A percentile compares a stretch with the other conserved stretches of the same genome.
phyloP scores from a whole-genome alignment of 139 green algal species.

The Yamagishiella unicocca region DNA sequence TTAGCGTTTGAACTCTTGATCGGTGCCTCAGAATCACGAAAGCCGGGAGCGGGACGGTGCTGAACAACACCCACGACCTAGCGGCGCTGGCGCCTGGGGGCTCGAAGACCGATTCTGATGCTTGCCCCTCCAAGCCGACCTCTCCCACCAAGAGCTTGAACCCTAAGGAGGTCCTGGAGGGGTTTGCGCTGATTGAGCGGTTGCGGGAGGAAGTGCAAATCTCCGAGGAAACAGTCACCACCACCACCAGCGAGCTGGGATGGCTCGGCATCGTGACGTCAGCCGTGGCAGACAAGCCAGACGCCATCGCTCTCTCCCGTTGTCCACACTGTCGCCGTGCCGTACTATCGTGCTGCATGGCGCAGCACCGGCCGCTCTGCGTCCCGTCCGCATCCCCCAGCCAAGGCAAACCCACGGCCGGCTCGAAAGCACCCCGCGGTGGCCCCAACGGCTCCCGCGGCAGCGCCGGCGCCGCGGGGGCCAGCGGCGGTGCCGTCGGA shows the following conservation, averaged over 20 bases:
- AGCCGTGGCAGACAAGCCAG: not conserved
- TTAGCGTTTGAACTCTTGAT: not conserved
- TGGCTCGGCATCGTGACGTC: slow-evolving; percentile 30
- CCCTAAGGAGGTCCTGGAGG: not conserved
- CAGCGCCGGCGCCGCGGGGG: not conserved
- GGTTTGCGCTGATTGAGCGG: not conserved
- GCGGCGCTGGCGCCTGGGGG: not conserved
- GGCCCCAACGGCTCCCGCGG: not conserved
- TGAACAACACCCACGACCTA: slow-evolving; percentile 9
- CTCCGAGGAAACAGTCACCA: slow-evolving; percentile 1
- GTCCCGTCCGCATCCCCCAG: not conserved
- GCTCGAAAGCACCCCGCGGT: not conserved
- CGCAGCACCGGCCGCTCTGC: not conserved
- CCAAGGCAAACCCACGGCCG: not conserved
- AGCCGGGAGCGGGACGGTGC: slow-evolving; percentile 18
- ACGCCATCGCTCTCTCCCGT: not conserved
- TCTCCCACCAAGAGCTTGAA: not conserved
- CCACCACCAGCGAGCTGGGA: slow-evolving; percentile 8
- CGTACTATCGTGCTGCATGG: slow-evolving; percentile 11
- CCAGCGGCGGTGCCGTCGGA: not conserved
- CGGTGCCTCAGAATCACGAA: slow-evolving; percentile 13
- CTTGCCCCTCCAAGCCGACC: slow-evolving; percentile 4
- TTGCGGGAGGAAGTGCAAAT: not conserved
- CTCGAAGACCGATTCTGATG: slow-evolving; percentile 36
- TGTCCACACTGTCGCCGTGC: slow-evolving; percentile 23